Evolutionary conservation across 768 basidiomycete species (phyloP).

Genomic region (Rhizopogon vesiculosus): DNA sequence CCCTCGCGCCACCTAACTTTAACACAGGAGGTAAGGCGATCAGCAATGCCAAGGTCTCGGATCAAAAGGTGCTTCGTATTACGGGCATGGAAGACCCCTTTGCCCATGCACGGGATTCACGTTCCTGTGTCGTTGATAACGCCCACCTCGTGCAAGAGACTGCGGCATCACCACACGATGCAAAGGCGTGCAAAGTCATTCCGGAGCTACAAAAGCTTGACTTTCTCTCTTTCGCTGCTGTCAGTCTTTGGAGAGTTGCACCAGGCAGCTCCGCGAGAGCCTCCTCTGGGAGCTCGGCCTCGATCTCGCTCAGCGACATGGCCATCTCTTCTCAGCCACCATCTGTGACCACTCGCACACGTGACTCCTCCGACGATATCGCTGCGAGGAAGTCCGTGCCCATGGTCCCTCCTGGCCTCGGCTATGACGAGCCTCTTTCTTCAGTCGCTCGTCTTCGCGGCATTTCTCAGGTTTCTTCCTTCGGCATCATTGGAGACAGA

Average conservation of each 20-base stretch:
- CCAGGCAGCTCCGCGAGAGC: not conserved
- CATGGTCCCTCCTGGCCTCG: slow-evolving; percentile 4
- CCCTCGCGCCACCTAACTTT: slow-evolving; percentile 3
- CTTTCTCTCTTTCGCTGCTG: not conserved
- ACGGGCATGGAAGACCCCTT: slow-evolving; percentile 1
- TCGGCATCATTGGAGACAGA: slow-evolving; percentile 8
- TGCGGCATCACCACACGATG: slow-evolving; percentile 19
- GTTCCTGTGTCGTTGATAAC: slow-evolving; percentile 7
- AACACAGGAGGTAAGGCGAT: slow-evolving; percentile 6
- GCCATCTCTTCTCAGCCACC: not conserved
- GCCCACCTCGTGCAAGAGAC: slow-evolving; percentile 10
- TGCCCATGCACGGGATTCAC: slow-evolving; percentile 4
- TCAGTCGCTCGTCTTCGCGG: not conserved
- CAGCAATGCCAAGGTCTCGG: not conserved
- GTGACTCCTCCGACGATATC: not conserved
- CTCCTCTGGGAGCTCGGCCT: slow-evolving; percentile 1
- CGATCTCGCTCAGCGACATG: not conserved
- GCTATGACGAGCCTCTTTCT: not conserved
- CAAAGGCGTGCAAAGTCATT: slow-evolving; percentile 14
- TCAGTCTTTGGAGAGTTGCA: not conserved
- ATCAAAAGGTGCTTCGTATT: not conserved
- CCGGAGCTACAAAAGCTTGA: not conserved
- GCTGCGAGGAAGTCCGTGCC: not conserved
- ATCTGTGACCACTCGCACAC: not conserved
- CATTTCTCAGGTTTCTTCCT: not conserved